Evolutionary conservation across 108 stramenopile species (phyloP), one percentile per base, ranked within the genome.

Genomic region (Cyclotella atomus): DNA sequence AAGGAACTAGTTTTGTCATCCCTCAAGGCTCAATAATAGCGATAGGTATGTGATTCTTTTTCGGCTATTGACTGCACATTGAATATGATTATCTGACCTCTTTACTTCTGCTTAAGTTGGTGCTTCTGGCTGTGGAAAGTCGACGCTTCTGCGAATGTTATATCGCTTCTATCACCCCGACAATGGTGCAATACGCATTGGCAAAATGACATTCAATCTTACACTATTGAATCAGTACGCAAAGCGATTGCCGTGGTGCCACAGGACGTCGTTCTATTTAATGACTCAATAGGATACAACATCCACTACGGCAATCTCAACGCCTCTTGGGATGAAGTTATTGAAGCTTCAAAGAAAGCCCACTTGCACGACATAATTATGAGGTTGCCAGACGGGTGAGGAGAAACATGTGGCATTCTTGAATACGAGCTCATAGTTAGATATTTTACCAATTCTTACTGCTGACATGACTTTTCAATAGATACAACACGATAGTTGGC

Each of bases 211-310:
- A 77, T 99, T 43, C 65, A 83, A 28, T 73, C 86, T 12, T 79
- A 94, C 43, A 88, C 79, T 1, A 85, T 82, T 36, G 72, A 89
- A 30, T 92, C 89, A 29, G 52, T 98, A 8, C 83, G 95, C 17
- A 61, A 73, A 24, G 83, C 87, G 21, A 96, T 98, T 67, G 97
- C 95, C 16, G 94, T 99, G 24, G 89, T 99, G 10, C 97, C 97
- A 2, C 98, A 99, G 81, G 98, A 99, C 82, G 94, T 95, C 16
- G 95, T 96, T 0, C 83, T 99, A 12, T 98, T 99, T 75, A 97
- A 97, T 61, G 96, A 97, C 63, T 84, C 93, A 10, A 96, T 99
- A 28, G 86, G 81, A 29, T 95, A 97, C 82, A 98, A 98, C 61
- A 90, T 98, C 46, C 87, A 87, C 2, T 98, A 98, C 69, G 96